Base-by-base conservation (phyloP, 2,329 filamentous ascomycete genomes). In the Colletotrichum lupini region DNA sequence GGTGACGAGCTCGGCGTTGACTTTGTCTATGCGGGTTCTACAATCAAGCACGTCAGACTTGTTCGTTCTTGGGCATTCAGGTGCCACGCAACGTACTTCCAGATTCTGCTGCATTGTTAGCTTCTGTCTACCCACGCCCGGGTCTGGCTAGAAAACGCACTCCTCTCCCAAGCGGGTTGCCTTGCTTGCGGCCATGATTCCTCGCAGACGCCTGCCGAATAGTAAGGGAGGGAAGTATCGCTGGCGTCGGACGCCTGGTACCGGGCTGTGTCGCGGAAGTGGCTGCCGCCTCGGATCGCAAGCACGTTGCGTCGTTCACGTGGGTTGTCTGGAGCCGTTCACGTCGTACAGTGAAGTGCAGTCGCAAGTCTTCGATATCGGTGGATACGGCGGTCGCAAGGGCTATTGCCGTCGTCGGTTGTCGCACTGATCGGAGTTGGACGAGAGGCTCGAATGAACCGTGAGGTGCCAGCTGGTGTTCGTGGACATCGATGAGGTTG, bases 1-100 rank as follows among this genome's bases (percentile, higher is more conserved):
- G 58, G 95, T 98, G 65, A 99, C 96, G 74, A 99, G 90, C 86
- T 99, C 97, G 76, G 97, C 95, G 84, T 98, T 98, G 86, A 98
- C 95, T 85, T 98, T 98, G 85, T 98, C 96, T 80, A 98, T 93
- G 80, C 95, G 93, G 73, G 94, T 97, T 86, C 96, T 98, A 82
- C 58, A 19, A 22, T 58, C 78, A 64, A 84, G 77, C 55, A 19
- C 53, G 56, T 79, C 62, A 79, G 30, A 28, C 8, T 42, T 28
- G n/a, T 30, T 63, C 59, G 30, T 22, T 60, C 32, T 46, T 55
- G 32, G 30, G 22, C 42, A 28, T 35, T 26, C n/a, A 72, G 55
- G 35, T 24, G 14, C 8, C n/a, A 46, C 22, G 11, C 35, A 63
- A 88, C 93, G 91, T 88, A 97, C 95, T 97, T 97, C 95, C 95